Conservation (phyloP, 108 stramenopile genomes). For the Skeletonema grethae region DNA sequence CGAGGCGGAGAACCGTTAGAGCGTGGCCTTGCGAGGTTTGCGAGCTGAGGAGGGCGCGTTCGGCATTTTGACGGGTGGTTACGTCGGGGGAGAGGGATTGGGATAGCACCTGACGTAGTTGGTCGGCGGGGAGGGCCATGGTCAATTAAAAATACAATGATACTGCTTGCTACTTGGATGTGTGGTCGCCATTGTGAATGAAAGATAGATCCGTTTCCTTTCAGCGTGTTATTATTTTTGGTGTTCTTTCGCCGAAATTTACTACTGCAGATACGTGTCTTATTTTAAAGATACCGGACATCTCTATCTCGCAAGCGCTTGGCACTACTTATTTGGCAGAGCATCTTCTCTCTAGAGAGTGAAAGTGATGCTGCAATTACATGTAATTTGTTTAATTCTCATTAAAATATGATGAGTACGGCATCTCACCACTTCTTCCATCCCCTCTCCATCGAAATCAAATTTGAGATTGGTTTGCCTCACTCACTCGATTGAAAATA, state of each 20-base stretch:
- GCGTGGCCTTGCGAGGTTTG: constrained; percentile 59
- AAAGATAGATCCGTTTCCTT: no score
- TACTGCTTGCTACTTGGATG: neutral
- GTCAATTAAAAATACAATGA: neutral
- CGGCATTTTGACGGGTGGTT: constrained; percentile 64
- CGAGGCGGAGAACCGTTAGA: constrained; percentile 63
- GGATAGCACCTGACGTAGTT: constrained; percentile 59
- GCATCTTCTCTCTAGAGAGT: no score
- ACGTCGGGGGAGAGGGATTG: constrained; percentile 74
- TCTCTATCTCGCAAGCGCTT: no score
- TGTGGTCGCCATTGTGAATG: neutral
- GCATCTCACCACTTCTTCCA: neutral
- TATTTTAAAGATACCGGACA: no score
- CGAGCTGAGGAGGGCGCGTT: constrained; percentile 57
- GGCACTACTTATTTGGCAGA: no score
- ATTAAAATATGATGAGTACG: neutral
- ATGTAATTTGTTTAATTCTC: neutral
- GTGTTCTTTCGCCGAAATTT: no score
- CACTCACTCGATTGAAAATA: constrained; percentile 24
- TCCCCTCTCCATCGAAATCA: neutral
- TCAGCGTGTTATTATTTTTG: no score
- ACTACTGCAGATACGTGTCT: no score
- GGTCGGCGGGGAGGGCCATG: constrained; percentile 38
- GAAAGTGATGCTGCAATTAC: neutral
- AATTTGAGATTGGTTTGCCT: constrained; percentile 27